Conservation (phyloP, 148 eudicot genomes). For the Mesembryanthemum crystallinum region DNA sequence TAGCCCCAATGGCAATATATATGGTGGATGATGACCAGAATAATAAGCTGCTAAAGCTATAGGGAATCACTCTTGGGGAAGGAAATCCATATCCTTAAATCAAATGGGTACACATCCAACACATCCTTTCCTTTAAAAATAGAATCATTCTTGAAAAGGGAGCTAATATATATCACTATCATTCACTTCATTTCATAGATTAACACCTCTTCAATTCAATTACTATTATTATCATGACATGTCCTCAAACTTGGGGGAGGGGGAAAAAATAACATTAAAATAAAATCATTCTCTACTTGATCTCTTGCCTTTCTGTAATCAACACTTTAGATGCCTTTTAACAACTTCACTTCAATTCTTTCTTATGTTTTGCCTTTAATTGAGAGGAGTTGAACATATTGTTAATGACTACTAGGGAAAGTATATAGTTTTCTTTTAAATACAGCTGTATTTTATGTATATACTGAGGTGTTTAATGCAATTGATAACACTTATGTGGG, state of each 20-base stretch:
- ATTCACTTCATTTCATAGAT: background rate
- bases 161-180: slow-evolving; percentile 27
- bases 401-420: too few species aligned
- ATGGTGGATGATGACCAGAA: slow-evolving; percentile 17
- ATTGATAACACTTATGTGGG: too few species aligned
- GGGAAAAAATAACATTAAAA: too few species aligned
- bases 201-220: background rate
- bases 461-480: too few species aligned
- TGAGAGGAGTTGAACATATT: too few species aligned
- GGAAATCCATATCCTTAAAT: slow-evolving; percentile 16
- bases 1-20: slow-evolving; percentile 9
- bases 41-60: too few species aligned
- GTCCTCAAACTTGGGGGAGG: slow-evolving; percentile 10
- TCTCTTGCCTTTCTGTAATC: background rate
- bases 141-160: slow-evolving; percentile 27
- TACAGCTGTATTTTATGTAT: too few species aligned
- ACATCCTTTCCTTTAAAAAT: slow-evolving; percentile 20
- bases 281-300: slow-evolving; percentile 16
- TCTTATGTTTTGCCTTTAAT: too few species aligned
- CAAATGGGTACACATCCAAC: background rate
- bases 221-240: background rate
- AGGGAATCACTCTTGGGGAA: slow-evolving; percentile 11
- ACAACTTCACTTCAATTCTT: background rate
- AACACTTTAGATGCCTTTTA: slow-evolving; percentile 5
- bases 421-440: too few species aligned